Evolutionary conservation across 345 rosid species (phyloP).

Genomic region (sweet orange (Citrus sinensis)): DVS_A1.0 CM039163.1:50845001-50845500

Average conservation of each 20-base stretch:
- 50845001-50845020: neutral
- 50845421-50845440: constrained; percentile 5
- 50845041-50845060: constrained; percentile 6
- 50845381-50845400: constrained; percentile 12
- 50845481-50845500: neutral
- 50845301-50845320: constrained; percentile 97
- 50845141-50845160: constrained; percentile 90
- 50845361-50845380: constrained; percentile 54
- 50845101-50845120: constrained; percentile 80
- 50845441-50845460: neutral
- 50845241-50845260: constrained; percentile 97
- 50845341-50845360: constrained; percentile 98
- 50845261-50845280: constrained; percentile 73
- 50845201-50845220: constrained; percentile 16
- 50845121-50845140: constrained; percentile 72
- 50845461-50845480: neutral
- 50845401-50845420: neutral
- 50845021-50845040: neutral
- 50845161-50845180: constrained; percentile 65
- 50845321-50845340: constrained; percentile 97
- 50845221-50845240: constrained; percentile 19
- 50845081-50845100: constrained; percentile 99
- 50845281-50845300: constrained; percentile 93
- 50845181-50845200: constrained; percentile 23
- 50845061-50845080: constrained; percentile 52